phyloP scores from a whole-genome alignment of 2,329 filamentous ascomycete genomes.

The Colletotrichum abscissum region DNA sequence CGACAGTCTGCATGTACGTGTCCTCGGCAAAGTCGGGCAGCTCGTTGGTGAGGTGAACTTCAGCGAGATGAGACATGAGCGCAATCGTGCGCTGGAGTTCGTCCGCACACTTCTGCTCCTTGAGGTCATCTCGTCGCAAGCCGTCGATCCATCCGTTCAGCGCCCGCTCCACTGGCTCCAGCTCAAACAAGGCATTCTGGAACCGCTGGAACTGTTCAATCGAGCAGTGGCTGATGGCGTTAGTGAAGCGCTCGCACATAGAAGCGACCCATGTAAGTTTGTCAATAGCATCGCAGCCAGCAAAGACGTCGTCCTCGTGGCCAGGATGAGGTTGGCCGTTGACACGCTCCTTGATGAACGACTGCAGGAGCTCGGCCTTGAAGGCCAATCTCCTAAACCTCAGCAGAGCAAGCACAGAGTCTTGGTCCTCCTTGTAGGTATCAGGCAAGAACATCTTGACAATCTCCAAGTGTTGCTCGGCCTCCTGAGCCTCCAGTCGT shows the following conservation, averaged over 20 bases:
- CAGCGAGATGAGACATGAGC: conserved; percentile 86
- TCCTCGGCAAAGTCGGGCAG: conserved; percentile 82
- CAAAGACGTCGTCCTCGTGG: conserved; percentile 82
- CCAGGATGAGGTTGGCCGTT: conserved; percentile 72
- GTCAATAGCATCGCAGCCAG: conserved; percentile 83
- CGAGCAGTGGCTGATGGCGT: conserved; percentile 82
- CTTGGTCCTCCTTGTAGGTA: conserved; percentile 80
- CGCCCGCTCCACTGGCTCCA: conserved; percentile 91
- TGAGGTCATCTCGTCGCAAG: conserved; percentile 84
- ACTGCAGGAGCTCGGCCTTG: conserved; percentile 84
- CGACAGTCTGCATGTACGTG: conserved; percentile 78
- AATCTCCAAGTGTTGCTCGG: conserved; percentile 87
- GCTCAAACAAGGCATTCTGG: conserved; percentile 83
- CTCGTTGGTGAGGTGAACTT: conserved; percentile 79
- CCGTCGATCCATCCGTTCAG: conserved; percentile 90
- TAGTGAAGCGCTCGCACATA: conserved; percentile 87
- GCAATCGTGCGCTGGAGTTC: conserved; percentile 88
- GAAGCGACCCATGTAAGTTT: conserved; percentile 86
- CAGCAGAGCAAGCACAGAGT: conserved; percentile 89
- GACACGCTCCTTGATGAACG: conserved; percentile 82
- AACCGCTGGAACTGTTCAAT: conserved; percentile 82
- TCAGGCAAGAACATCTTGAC: conserved; percentile 91
- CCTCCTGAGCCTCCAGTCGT: conserved; percentile 88
- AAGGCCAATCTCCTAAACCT: conserved; percentile 89
- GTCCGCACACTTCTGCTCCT: conserved; percentile 82